Percentiles rank a stretch among this genome's conserved stretches.
Conservation (phyloP, 768 basidiomycete genomes). For the Hericium alpestre region DNA sequence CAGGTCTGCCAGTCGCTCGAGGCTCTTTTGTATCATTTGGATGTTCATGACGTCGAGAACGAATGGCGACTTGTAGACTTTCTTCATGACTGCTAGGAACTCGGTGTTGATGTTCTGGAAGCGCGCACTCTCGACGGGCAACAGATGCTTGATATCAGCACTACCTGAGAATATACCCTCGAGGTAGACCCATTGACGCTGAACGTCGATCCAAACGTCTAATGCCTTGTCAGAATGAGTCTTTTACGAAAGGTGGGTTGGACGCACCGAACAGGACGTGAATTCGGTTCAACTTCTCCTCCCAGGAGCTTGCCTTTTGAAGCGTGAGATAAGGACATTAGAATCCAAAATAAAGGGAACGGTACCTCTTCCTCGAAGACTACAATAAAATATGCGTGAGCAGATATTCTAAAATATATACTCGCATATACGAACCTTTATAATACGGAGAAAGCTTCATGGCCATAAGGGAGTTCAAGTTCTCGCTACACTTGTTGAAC, state of each 20-base stretch:
- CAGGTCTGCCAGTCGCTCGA: slow-evolving; percentile 92
- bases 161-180: slow-evolving; percentile 99
- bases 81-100: slow-evolving; percentile 98
- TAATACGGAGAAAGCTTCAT: slow-evolving; percentile 99
- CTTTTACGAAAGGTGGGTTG: not conserved
- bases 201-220: slow-evolving; percentile 99
- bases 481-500: slow-evolving; percentile 95
- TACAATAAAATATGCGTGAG: slow-evolving; percentile 19
- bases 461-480: slow-evolving; percentile 87
- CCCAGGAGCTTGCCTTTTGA: slow-evolving; percentile 75
- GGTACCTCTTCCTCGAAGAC: slow-evolving; percentile 82
- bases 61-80: slow-evolving; percentile 98
- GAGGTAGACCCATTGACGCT: slow-evolving; percentile 98
- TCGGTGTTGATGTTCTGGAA: slow-evolving; percentile 99
- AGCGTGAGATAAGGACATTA: not conserved
- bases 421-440: slow-evolving; percentile 50
- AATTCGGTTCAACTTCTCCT: slow-evolving; percentile 91
- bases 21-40: slow-evolving; percentile 88
- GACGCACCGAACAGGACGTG: slow-evolving; percentile 89
- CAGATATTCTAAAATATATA: not conserved
- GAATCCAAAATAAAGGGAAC: not conserved
- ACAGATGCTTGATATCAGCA: slow-evolving; percentile 97
- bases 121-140: slow-evolving; percentile 93
- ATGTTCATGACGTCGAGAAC: slow-evolving; percentile 96
- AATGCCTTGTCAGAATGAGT: slow-evolving; percentile 5